Evolutionary conservation across 495 filamentous ascomycete genomes (phyloP).

Genomic region (Baudoinia panamericana): DNA sequence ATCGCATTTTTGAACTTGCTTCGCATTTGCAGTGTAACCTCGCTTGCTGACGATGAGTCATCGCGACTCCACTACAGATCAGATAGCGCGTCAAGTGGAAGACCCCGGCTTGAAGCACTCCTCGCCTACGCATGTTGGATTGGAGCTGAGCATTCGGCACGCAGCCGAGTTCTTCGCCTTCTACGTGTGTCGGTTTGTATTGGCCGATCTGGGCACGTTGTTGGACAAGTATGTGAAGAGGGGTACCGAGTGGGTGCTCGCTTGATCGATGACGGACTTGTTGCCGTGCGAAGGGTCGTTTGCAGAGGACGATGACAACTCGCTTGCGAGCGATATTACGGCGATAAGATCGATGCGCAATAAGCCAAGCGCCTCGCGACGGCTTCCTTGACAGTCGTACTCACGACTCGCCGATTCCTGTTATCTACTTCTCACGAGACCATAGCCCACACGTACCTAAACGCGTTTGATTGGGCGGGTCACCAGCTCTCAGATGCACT

Average conservation of each 20-base stretch:
- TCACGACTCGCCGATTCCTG: no score
- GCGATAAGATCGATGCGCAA: no score
- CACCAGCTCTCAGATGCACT: no score
- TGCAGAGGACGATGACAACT: no score
- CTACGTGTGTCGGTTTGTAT: slow-evolving; percentile 85
- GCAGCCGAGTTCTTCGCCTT: slow-evolving; percentile 97
- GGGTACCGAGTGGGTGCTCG: slow-evolving; percentile 90
- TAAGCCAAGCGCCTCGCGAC: no score
- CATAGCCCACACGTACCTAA: no score
- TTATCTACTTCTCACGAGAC: no score
- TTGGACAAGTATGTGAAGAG: slow-evolving; percentile 96
- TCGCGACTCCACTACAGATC: slow-evolving; percentile 63
- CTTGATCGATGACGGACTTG: slow-evolving; percentile 19
- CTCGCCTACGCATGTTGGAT: slow-evolving; percentile 74
- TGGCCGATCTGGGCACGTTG: slow-evolving; percentile 71
- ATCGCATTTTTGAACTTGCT: no score
- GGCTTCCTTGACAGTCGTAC: no score
- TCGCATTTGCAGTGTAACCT: no score
- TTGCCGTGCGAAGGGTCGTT: background rate
- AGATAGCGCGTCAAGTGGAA: slow-evolving; percentile 91
- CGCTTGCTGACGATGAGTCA: slow-evolving; percentile 15
- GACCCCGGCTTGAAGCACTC: slow-evolving; percentile 78
- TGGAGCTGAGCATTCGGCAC: slow-evolving; percentile 84
- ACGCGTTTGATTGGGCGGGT: no score
- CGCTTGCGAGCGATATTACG: no score